phyloP scores from a whole-genome alignment of 1,284 basidiomycete genomes.

The Ganoderma meredithae region DNA sequence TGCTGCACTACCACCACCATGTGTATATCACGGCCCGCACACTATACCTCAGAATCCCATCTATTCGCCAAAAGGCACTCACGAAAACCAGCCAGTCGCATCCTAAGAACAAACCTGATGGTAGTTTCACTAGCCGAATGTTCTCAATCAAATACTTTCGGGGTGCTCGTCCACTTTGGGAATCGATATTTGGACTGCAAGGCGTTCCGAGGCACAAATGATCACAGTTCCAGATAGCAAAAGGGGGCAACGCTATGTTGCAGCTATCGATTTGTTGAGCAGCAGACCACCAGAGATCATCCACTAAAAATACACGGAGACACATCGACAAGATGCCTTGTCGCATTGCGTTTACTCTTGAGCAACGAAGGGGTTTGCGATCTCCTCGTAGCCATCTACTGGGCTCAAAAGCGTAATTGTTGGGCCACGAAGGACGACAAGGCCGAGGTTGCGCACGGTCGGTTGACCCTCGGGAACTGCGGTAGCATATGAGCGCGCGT shows the following conservation, averaged over 20 bases:
- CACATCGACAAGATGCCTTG: not conserved
- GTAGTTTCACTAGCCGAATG: too few relatives aligned
- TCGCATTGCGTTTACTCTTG: conserved; percentile 45
- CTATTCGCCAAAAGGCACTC: not conserved
- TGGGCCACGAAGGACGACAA: conserved; percentile 90
- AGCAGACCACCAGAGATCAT: not conserved
- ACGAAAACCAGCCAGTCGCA: too few relatives aligned
- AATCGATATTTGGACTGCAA: not conserved
- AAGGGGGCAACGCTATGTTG: not conserved
- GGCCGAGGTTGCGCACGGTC: conserved; percentile 75
- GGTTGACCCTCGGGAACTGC: conserved; percentile 63
- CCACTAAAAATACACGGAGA: conserved; percentile 11
- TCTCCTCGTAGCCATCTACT: conserved; percentile 92
- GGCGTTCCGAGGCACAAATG: not conserved
- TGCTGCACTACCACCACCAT: conserved; percentile 11
- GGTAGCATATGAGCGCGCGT: conserved; percentile 17
- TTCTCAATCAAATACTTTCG: not conserved
- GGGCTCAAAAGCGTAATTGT: conserved; percentile 93
- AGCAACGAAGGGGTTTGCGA: conserved; percentile 81
- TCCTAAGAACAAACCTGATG: not conserved
- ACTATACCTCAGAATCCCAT: conserved; percentile 7
- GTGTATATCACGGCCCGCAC: conserved; percentile 15
- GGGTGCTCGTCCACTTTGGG: not conserved
- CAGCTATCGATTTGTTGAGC: not conserved
- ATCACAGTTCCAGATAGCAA: not conserved